phyloP scores from a whole-genome alignment of 2,329 filamentous ascomycete genomes.

The Chaetomium strumarium region DNA sequence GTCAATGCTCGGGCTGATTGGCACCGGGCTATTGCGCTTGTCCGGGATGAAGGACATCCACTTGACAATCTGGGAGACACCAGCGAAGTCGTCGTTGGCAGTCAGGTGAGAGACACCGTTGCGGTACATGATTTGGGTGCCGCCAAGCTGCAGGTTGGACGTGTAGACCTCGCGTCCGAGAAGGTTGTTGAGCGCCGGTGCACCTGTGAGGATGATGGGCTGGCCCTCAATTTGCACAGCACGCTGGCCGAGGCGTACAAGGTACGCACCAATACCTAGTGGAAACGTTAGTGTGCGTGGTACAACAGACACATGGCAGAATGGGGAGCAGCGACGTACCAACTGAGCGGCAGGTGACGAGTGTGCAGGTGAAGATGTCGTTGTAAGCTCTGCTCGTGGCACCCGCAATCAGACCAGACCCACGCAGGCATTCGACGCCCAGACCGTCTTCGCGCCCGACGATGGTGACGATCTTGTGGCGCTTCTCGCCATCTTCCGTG shows the following conservation, averaged over 20 bases:
- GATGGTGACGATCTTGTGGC: conserved; percentile 90
- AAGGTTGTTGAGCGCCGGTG: conserved; percentile 95
- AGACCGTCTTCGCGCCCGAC: conserved; percentile 91
- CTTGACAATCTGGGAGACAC: conserved; percentile 94
- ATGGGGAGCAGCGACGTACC: conserved; percentile 47
- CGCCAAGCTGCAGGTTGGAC: conserved; percentile 97
- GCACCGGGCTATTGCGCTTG: conserved; percentile 86
- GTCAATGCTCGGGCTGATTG: conserved; percentile 81
- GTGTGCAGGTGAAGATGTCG: conserved; percentile 96
- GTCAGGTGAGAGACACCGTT: conserved; percentile 99
- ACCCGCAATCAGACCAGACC: conserved; percentile 96
- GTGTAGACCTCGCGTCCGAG: conserved; percentile 98
- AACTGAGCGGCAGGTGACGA: conserved; percentile 96
- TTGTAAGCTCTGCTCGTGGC: conserved; percentile 96
- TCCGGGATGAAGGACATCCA: conserved; percentile 98
- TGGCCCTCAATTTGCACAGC: conserved; percentile 98
- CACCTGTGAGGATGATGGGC: conserved; percentile 97
- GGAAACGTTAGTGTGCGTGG: conserved; percentile 13
- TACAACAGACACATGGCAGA: background rate
- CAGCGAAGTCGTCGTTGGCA: conserved; percentile 93
- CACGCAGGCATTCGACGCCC: conserved; percentile 94
- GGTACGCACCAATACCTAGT: conserved; percentile 91
- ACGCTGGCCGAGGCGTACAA: conserved; percentile 95
- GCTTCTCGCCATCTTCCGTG: conserved; percentile 77
- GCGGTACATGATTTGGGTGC: conserved; percentile 99